Percentiles rank a stretch among this genome's conserved stretches.
Evolutionary conservation across 2,329 filamentous ascomycete genomes (phyloP).

Genomic region (Graphium sp.): DNA sequence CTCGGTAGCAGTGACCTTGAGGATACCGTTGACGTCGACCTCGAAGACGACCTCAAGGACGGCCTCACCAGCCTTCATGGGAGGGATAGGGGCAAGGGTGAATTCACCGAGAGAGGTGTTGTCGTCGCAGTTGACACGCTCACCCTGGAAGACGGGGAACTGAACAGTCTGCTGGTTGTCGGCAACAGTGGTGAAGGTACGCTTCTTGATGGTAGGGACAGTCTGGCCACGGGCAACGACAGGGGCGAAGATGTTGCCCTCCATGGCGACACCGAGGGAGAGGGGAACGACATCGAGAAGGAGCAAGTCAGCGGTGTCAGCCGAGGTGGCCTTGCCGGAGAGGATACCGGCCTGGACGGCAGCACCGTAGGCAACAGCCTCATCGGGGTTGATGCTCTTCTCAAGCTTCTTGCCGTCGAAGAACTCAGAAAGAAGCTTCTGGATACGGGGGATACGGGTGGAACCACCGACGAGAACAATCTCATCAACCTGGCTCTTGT

Average conservation of each 20-base stretch:
- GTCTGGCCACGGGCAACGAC: conserved; percentile 71
- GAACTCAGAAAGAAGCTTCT: conserved; percentile 98
- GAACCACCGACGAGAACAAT: conserved; percentile 98
- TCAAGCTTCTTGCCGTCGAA: conserved; percentile 99
- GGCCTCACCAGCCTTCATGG: conserved; percentile 87
- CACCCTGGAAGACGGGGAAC: conserved; percentile 91
- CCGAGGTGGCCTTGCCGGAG: conserved; percentile 91
- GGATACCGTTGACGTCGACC: conserved; percentile 99
- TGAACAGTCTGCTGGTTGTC: conserved; percentile 67
- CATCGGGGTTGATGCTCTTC: conserved; percentile 99
- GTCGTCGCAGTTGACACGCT: conserved; percentile 95
- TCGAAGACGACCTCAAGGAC: conserved; percentile 97
- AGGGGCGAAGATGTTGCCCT: conserved; percentile 95
- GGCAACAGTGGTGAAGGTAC: conserved; percentile 76
- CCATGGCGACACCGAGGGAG: conserved; percentile 97
- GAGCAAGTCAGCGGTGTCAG: conserved; percentile 85
- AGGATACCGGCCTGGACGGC: conserved; percentile 98
- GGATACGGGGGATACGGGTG: conserved; percentile 95
- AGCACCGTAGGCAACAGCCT: conserved; percentile 97
- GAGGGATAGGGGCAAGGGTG: conserved; percentile 73
- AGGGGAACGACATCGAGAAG: conserved; percentile 93
- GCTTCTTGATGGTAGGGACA: conserved; percentile 69
- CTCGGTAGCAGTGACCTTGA: conserved; percentile 98
- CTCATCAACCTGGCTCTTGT: conserved; percentile 90
- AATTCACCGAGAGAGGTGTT: conserved; percentile 98